Evolutionary conservation across 1,284 basidiomycete species (phyloP).

Genomic region (Jaminaea rosea): DNA sequence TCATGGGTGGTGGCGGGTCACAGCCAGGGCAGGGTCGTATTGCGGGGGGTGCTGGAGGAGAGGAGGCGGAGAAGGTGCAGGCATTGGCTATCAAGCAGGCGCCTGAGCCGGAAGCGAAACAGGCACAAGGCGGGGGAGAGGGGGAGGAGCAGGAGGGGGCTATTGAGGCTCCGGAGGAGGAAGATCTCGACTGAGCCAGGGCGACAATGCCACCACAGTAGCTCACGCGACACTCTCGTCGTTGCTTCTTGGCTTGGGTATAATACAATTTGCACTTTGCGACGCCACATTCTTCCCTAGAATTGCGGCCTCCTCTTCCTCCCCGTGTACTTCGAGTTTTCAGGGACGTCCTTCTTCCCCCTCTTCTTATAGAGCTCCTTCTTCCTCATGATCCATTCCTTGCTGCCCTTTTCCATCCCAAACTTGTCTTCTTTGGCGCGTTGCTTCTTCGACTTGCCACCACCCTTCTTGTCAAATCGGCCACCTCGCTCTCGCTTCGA

Average conservation of each 20-base stretch:
- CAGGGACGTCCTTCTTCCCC: slow-evolving; percentile 51
- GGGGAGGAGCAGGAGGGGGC: not conserved
- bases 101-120: not conserved
- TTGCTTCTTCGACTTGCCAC: slow-evolving; percentile 34
- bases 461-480: no score
- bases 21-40: not conserved
- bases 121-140: not conserved
- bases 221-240: no score
- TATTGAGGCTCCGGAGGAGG: not conserved
- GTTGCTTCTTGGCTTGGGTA: no score
- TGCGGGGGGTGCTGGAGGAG: not conserved
- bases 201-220: not conserved
- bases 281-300: not conserved
- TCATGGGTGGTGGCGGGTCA: slow-evolving; percentile 17
- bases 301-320: slow-evolving; percentile 4
- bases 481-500: slow-evolving; percentile 14
- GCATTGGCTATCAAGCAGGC: not conserved
- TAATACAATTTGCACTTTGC: not conserved
- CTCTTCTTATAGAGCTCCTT: slow-evolving; percentile 54
- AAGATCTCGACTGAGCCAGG: not conserved
- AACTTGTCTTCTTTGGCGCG: slow-evolving; percentile 57
- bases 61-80: not conserved
- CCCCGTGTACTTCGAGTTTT: slow-evolving; percentile 40
- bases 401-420: slow-evolving; percentile 53
- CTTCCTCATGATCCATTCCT: slow-evolving; percentile 55